A percentile compares a stretch with the other conserved stretches of the same genome.
Conservation (phyloP, 768 basidiomycete genomes). For the Rhizopogon vulgaris region DNA sequence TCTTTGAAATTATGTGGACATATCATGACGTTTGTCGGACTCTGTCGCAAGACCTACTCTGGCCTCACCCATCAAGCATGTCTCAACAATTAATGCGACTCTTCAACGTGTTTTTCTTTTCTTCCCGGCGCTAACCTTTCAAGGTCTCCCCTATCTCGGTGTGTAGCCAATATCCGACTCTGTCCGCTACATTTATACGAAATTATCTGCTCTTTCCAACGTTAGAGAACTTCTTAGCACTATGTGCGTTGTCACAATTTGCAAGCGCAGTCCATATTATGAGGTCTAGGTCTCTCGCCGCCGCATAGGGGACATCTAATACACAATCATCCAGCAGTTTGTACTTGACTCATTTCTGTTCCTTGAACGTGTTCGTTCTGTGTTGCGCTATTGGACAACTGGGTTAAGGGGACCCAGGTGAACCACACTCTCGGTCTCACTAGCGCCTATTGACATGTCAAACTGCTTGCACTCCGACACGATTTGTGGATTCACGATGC, state of each 20-base stretch:
- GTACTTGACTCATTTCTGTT: not conserved
- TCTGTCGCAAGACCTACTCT: not conserved
- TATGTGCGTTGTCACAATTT: not conserved
- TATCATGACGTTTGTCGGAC: not conserved
- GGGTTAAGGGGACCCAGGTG: not conserved
- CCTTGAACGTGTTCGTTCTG: not conserved
- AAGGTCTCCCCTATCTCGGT: not conserved
- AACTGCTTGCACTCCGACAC: not conserved
- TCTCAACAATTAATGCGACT: constrained; percentile 7
- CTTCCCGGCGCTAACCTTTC: not conserved
- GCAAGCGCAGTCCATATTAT: not conserved
- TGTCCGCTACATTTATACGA: not conserved
- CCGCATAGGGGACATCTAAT: not conserved
- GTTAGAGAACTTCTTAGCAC: not conserved
- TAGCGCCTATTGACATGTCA: not conserved
- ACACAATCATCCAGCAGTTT: not conserved
- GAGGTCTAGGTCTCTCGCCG: not conserved
- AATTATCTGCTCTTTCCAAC: not conserved
- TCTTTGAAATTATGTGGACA: no score
- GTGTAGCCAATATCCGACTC: not conserved
- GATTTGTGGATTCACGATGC: not conserved
- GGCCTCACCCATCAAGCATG: constrained; percentile 21
- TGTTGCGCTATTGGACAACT: not conserved
- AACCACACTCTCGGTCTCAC: not conserved
- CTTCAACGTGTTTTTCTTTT: constrained; percentile 11